These are phyloP conservation scores for Botryotinia calthae DNA, from an alignment of 2,329 filamentous ascomycete genomes.

Conservation along the genomic window DNA sequence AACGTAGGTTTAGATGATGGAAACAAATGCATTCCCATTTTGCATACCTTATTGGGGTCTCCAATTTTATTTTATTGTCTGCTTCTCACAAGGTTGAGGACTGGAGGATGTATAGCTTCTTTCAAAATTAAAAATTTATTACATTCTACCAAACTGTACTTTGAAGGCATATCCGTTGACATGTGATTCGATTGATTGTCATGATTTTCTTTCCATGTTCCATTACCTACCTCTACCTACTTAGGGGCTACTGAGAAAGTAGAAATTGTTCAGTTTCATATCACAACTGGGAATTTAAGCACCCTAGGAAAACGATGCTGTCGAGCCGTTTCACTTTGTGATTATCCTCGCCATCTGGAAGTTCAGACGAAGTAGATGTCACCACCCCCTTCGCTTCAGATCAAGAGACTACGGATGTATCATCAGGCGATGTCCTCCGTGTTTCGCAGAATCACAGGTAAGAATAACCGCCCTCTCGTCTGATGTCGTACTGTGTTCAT, in stretches of 20 bases:
- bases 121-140: background rate
- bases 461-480: background rate
- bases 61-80: background rate
- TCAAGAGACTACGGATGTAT: conserved; percentile 8
- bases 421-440: background rate
- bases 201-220: background rate
- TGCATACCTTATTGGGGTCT: background rate
- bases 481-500: background rate
- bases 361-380: conserved; percentile 26
- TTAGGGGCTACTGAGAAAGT: background rate
- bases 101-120: background rate
- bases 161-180: background rate
- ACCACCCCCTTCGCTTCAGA: conserved; percentile 12
- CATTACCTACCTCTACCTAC: background rate
- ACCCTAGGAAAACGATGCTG: too few relatives aligned
- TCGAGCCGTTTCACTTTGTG: background rate
- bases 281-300: background rate
- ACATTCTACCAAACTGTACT: background rate
- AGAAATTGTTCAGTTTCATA: background rate
- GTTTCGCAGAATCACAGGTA: conserved; percentile 7
- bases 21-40: conserved; percentile 4
- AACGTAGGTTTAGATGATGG: conserved; percentile 31
- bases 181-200: background rate
- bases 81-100: conserved; percentile 2
- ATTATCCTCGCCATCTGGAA: conserved; percentile 18